Percentiles rank a stretch among this genome's conserved stretches.
phyloP scores from a whole-genome alignment of 371 early-diverging fungal species.

The Basidiobolus meristosporus region DNA sequence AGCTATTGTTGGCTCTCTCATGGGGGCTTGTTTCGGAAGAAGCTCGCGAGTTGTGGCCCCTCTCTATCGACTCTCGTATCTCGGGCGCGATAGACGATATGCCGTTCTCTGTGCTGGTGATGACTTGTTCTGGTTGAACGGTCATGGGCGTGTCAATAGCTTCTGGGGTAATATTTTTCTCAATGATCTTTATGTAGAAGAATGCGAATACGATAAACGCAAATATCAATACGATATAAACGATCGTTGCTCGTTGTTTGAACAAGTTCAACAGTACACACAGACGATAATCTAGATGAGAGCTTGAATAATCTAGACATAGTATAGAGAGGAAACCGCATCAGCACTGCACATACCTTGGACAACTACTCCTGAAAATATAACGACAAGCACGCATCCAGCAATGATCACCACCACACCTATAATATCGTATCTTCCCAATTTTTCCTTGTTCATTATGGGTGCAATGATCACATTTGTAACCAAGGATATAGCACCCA shows the following conservation, averaged over 20 bases:
- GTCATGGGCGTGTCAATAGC: too few relatives aligned
- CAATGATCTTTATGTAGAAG: conserved; percentile 30
- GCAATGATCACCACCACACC: conserved; percentile 58
- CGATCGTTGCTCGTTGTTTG: conserved; percentile 32
- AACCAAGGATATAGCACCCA: conserved; percentile 63
- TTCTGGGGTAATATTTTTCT: conserved; percentile 41
- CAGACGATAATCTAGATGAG: conserved; percentile 45
- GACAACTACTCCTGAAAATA: conserved; percentile 38
- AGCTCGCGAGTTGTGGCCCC: too few relatives aligned
- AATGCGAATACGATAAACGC: conserved; percentile 24
- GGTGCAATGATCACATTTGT: conserved; percentile 75
- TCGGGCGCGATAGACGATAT: too few relatives aligned
- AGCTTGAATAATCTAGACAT: conserved; percentile 5
- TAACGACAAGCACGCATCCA: conserved; percentile 57
- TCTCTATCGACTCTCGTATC: too few relatives aligned
- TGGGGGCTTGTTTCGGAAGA: too few relatives aligned
- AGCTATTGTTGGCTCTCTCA: too few relatives aligned
- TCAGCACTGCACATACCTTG: conserved; percentile 7
- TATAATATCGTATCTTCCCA: conserved; percentile 31
- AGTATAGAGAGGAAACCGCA: neutral
- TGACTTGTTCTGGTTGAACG: too few relatives aligned
- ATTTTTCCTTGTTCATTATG: conserved; percentile 55
- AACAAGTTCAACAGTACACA: conserved; percentile 61
- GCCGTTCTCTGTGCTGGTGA: too few relatives aligned
- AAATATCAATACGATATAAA: conserved; percentile 42